Base-by-base conservation (phyloP, 495 filamentous ascomycete species). In the Aspergillus nanangensis region DNA sequence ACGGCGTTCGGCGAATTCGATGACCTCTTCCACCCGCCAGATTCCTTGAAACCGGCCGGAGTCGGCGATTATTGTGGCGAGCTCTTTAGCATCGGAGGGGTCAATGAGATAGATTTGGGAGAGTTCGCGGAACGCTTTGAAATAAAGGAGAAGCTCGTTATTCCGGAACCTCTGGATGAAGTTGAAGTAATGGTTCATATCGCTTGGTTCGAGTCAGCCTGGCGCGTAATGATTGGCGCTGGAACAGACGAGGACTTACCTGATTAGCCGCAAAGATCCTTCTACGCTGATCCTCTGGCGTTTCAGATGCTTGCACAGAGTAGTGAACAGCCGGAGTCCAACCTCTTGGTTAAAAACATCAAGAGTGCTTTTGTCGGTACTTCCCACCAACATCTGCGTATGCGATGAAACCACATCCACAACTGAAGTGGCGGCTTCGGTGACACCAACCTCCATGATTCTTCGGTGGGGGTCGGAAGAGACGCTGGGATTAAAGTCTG, bases 301-400 rank as follows among this genome's bases (percentile, higher is more conserved):
- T 70, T 97, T 97, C 43, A 99, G 78, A 67, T 99, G 94, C 63
- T 99, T 97, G 74, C 91, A 96, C 27, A 97, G 66, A 11, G 85
- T 86, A 1, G 83, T 80, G 65, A 97, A 97, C 14, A 97, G 77
- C 14, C 94, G 84, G 31, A 97, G 75, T 1, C 93, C 94, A 21
- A 97, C 92, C 70, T 99, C 93, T 69, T 95, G 90, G 64, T 95
- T 96, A 72, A 99, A 99, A 15, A 97, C 93, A 57, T 99, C 93
- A 15, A 99, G 81, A 73, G 95, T 90, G 57, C 85, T 91, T 69
- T 97, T 97, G 60, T 99, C 93, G 2, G 90, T 96, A 61, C 86
- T 92, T 21, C 93, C 93, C 2, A 83, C 76, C 2, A 99, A 76
- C 86, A 99, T 92, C 51, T 78, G 82, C 3, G 90, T 96, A 61